Percentiles rank a stretch among this genome's conserved stretches.
Evolutionary conservation across 495 filamentous ascomycete genomes (phyloP).

Genomic region (Amphirosellinia nigrospora): DNA sequence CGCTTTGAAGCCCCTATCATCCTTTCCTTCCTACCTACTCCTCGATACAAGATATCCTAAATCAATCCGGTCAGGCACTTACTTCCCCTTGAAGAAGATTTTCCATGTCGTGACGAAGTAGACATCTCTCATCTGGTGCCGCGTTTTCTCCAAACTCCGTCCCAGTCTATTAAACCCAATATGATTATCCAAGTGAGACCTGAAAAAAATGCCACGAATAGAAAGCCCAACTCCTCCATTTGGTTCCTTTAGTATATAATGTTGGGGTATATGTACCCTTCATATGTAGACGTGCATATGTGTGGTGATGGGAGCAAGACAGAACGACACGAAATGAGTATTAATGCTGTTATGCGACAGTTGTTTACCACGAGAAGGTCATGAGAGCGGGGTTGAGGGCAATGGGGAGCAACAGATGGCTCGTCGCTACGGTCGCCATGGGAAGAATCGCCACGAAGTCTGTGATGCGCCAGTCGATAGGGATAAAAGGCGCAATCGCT

Average conservation of each 20-base stretch:
- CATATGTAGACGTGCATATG: background rate
- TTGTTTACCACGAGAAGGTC: constrained; percentile 75
- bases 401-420: constrained; percentile 74
- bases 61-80: background rate
- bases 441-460: constrained; percentile 84
- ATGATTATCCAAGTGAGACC: background rate
- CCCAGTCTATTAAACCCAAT: constrained; percentile 3
- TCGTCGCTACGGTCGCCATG: constrained; percentile 72
- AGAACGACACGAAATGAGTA: background rate
- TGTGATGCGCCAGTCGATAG: constrained; percentile 70
- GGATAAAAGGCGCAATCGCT: constrained; percentile 67
- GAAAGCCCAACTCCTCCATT: background rate
- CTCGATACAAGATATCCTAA: constrained; percentile 2
- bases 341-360: background rate
- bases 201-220: background rate
- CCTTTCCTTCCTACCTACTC: background rate
- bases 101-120: background rate
- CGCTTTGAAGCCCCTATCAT: constrained; percentile 3
- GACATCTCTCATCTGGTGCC: background rate
- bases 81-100: background rate
- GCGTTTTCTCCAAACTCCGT: constrained; percentile 18
- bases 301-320: background rate
- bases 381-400: constrained; percentile 79
- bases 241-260: constrained; percentile 8
- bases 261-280: too few relatives aligned